Conservation (phyloP, 2,329 filamentous ascomycete genomes). For the Calonectria leucothoes region DNA sequence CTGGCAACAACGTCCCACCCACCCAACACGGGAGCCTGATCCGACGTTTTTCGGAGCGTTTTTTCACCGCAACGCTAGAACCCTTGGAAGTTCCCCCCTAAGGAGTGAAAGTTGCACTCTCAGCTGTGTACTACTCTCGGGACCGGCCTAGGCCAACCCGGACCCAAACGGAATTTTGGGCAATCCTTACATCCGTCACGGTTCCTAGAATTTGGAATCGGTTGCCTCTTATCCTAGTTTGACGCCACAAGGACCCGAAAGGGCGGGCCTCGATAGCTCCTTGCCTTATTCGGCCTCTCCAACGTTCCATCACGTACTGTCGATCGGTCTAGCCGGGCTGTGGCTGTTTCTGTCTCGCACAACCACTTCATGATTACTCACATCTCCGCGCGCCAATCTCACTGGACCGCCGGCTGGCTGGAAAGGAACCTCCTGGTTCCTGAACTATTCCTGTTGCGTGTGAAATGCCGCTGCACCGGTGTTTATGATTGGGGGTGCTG, state of each 20-base stretch:
- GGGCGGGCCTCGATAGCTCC: not conserved
- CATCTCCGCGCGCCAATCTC: not conserved
- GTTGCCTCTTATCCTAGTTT: not conserved
- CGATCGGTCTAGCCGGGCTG: not conserved
- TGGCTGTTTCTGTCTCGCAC: not conserved
- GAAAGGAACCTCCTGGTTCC: not conserved
- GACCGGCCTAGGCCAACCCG: not conserved
- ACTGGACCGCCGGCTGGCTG: not conserved
- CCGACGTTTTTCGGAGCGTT: slow-evolving; percentile 20
- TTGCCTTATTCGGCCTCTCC: not conserved
- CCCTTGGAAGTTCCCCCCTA: slow-evolving; percentile 26
- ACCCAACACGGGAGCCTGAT: not conserved
- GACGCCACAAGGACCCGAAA: not conserved
- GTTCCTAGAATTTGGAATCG: not conserved
- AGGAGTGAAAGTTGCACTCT: slow-evolving; percentile 14
- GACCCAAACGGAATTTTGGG: not conserved
- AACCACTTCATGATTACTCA: not conserved
- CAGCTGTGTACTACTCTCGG: not conserved
- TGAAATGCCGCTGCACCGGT: not conserved
- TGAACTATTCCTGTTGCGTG: slow-evolving; percentile 2
- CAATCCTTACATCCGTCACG: not conserved
- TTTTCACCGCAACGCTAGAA: slow-evolving; percentile 38
- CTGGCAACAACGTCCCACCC: not conserved
- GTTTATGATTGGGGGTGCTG: not conserved
- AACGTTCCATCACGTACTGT: not conserved